These are phyloP conservation scores for Zymoseptoria brevis DNA, from an alignment of 2,329 filamentous ascomycete genomes.

Conservation along the genomic window DNA sequence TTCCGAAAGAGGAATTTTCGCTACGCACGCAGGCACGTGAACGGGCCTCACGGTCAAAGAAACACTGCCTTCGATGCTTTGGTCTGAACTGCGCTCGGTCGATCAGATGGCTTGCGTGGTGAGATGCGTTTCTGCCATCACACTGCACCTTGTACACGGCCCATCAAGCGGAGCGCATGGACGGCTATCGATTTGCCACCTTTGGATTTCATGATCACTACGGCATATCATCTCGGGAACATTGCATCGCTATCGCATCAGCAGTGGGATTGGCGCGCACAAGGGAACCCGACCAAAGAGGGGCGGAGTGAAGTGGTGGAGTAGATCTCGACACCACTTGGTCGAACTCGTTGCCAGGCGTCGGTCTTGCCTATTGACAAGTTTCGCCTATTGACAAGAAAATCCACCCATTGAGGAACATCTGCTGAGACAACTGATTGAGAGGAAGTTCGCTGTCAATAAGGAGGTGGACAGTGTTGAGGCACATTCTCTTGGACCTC, in stretches of 20 bases:
- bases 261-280: not conserved
- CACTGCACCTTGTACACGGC: not conserved
- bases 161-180: not conserved
- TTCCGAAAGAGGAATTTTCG: not conserved
- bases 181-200: not conserved
- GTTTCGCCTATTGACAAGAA: not conserved
- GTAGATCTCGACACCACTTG: not conserved
- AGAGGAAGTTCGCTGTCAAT: not conserved
- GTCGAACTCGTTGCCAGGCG: too few species aligned
- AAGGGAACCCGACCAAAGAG: not conserved
- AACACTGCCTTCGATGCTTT: not conserved
- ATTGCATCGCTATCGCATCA: not conserved
- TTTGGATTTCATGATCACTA: not conserved
- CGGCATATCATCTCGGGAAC: too few species aligned
- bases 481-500: not conserved
- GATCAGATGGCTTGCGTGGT: not conserved
- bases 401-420: not conserved
- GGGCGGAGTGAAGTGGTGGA: not conserved
- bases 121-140: not conserved
- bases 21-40: not conserved
- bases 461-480: not conserved
- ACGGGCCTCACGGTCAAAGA: not conserved
- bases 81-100: not conserved
- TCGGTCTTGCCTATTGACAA: not conserved
- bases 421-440: not conserved